phyloP scores from a whole-genome alignment of 768 basidiomycete genomes.

The Tylopilus felleus region DNA sequence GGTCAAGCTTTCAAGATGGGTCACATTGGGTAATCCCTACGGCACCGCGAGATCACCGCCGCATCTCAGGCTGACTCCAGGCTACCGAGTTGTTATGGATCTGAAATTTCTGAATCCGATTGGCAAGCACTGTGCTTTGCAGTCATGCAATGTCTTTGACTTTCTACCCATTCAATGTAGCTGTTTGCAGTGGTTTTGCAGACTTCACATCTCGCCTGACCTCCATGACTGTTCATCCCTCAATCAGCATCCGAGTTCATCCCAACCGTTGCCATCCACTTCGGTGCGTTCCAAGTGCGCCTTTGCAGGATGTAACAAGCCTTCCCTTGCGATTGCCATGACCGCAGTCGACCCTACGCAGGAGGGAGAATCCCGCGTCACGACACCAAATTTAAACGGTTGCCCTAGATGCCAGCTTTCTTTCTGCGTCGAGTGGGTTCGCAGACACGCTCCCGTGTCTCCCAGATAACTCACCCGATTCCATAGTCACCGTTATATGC shows the following conservation, averaged over 20 bases:
- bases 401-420: constrained; percentile 53
- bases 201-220: constrained; percentile 56
- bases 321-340: constrained; percentile 44
- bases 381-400: constrained; percentile 28
- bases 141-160: constrained; percentile 60
- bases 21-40: no score
- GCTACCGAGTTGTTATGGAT: constrained; percentile 26
- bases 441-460: neutral
- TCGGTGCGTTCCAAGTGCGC: constrained; percentile 47
- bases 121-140: constrained; percentile 63
- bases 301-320: constrained; percentile 49
- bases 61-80: neutral
- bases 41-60: neutral
- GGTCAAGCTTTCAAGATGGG: no score
- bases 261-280: constrained; percentile 5
- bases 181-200: constrained; percentile 62
- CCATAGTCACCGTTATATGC: constrained; percentile 62
- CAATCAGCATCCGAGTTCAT: neutral
- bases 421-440: constrained; percentile 62
- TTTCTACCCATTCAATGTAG: constrained; percentile 73
- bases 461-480: constrained; percentile 9
- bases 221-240: constrained; percentile 51
- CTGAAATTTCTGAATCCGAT: constrained; percentile 52
- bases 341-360: constrained; percentile 14
- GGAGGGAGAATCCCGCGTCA: neutral